Conservation (phyloP, 495 filamentous ascomycete species). For the Choiromyces venosus region DNA sequence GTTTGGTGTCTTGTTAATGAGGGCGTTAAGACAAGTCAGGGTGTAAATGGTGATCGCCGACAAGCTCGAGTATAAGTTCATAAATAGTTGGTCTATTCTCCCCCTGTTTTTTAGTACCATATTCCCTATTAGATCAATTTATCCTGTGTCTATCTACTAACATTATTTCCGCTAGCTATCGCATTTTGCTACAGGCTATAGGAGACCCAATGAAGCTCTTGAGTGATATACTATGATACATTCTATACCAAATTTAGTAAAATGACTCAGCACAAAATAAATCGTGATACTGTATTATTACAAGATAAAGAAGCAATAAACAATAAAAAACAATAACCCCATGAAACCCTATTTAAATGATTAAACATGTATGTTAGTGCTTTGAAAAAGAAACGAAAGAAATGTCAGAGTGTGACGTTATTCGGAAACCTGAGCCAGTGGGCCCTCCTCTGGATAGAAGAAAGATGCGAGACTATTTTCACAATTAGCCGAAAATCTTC, state of each 20-base stretch:
- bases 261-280: not conserved
- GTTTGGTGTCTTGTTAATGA: not conserved
- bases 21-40: not conserved
- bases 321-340: not conserved
- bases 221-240: constrained; percentile 1
- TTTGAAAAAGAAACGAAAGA: not conserved
- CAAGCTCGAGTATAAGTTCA: no score
- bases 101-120: not conserved
- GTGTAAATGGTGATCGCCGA: not conserved
- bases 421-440: constrained; percentile 16
- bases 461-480: constrained; percentile 23
- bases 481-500: not conserved
- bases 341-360: not conserved
- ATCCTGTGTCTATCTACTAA: not conserved
- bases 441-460: constrained; percentile 35
- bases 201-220: not conserved
- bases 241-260: not conserved
- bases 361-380: not conserved
- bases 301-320: not conserved
- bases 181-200: not conserved
- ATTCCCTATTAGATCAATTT: not conserved
- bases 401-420: not conserved
- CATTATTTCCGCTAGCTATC: not conserved
- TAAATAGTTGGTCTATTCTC: not conserved
- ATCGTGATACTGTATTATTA: not conserved